phyloP scores from a whole-genome alignment of 352 stramenopile genomes.

The Pythium aphanidermatum region DNA sequence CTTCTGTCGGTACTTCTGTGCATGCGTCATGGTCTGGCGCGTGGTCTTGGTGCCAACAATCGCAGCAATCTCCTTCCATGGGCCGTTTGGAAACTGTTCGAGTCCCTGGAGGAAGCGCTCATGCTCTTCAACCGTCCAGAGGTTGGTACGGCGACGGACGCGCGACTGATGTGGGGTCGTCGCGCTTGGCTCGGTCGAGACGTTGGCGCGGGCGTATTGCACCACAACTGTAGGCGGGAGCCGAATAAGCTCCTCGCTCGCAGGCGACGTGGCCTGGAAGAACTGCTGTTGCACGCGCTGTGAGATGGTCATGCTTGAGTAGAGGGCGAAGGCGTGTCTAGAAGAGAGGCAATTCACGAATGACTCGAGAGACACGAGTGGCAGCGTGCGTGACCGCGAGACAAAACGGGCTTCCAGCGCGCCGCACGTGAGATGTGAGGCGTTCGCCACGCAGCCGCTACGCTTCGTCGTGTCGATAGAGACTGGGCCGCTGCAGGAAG shows the following conservation, averaged over 20 bases:
- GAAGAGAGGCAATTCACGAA: background rate
- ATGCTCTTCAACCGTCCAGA: conserved; percentile 47
- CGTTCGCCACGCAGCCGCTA: too few relatives aligned
- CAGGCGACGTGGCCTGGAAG: background rate
- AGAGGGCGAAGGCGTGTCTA: too few relatives aligned
- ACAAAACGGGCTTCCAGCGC: too few relatives aligned
- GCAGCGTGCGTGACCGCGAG: too few relatives aligned
- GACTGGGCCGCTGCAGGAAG: too few relatives aligned
- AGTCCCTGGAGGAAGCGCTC: conserved; percentile 42
- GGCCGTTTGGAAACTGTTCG: conserved; percentile 35
- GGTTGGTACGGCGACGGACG: background rate
- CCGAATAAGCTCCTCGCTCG: conserved; percentile 2
- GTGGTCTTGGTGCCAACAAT: conserved; percentile 43
- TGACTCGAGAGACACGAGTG: too few relatives aligned
- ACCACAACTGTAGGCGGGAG: conserved; percentile 1
- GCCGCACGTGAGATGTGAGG: too few relatives aligned
- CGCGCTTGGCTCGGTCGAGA: background rate
- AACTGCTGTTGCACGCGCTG: conserved; percentile 7
- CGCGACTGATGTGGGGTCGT: background rate
- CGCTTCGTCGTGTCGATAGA: too few relatives aligned
- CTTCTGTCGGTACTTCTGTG: conserved; percentile 40
- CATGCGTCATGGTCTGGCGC: conserved; percentile 50
- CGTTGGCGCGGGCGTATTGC: background rate
- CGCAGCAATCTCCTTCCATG: conserved; percentile 45
- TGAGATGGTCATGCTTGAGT: conserved; percentile 11